Conservation (phyloP, 306 rosid genomes). For the Malus domestica region DNA sequence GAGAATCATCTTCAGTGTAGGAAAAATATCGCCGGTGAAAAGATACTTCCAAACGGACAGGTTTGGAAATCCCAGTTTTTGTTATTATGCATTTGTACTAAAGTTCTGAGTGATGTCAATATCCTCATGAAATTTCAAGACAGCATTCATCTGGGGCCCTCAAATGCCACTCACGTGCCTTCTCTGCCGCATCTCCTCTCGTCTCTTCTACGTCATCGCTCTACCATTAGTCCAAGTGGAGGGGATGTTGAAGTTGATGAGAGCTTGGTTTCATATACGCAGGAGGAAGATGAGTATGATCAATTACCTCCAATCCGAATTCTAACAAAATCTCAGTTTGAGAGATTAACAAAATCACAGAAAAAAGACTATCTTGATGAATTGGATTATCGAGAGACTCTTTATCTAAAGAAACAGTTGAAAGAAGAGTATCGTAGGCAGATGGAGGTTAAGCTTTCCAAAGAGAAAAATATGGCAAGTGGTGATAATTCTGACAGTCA, state of each 20-base stretch:
- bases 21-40: constrained; percentile 66
- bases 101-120: constrained; percentile 77
- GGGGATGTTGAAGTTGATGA: constrained; percentile 48
- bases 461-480: constrained; percentile 24
- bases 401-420: constrained; percentile 81
- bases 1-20: constrained; percentile 89
- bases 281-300: constrained; percentile 83
- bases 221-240: constrained; percentile 31
- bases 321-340: constrained; percentile 70
- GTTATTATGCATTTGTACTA: constrained; percentile 73
- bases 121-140: constrained; percentile 64
- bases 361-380: constrained; percentile 78
- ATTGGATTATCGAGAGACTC: constrained; percentile 89
- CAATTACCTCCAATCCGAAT: constrained; percentile 73
- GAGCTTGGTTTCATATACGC: constrained; percentile 40
- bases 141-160: constrained; percentile 72
- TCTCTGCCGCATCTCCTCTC: constrained; percentile 94
- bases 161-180: constrained; percentile 46
- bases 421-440: constrained; percentile 56
- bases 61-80: constrained; percentile 86
- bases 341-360: constrained; percentile 62
- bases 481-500: constrained; percentile 41
- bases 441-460: constrained; percentile 39
- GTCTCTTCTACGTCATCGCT: constrained; percentile 51
- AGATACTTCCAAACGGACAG: constrained; percentile 89